phyloP scores from a whole-genome alignment of 192 early-diverging fungal species.

The Entomortierella lignicola region DNA sequence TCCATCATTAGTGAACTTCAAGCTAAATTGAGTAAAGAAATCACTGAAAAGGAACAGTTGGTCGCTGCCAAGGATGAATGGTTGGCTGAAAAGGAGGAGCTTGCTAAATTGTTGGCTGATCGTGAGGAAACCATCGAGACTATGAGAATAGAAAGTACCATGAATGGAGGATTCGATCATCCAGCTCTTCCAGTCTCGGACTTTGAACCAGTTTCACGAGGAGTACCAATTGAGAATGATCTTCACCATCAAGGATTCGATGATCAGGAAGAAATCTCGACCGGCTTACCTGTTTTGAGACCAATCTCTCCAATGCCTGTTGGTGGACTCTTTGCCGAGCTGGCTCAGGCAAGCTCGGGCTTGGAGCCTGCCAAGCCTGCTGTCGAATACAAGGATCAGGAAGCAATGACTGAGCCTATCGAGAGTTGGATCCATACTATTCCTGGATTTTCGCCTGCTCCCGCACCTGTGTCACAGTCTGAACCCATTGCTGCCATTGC shows the following conservation, averaged over 20 bases:
- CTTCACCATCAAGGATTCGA: background rate
- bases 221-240: background rate
- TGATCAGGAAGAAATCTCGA: background rate
- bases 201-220: background rate
- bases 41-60: constrained; percentile 55
- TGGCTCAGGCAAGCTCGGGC: constrained; percentile 38
- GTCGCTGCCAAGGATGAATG: constrained; percentile 45
- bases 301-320: constrained; percentile 9
- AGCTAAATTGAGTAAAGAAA: constrained; percentile 63
- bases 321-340: constrained; percentile 51
- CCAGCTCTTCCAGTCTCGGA: background rate
- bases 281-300: background rate
- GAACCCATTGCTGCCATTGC: background rate
- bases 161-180: constrained; percentile 9
- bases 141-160: constrained; percentile 55
- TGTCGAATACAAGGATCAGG: constrained; percentile 45
- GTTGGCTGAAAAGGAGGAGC: constrained; percentile 58
- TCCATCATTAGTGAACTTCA: constrained; percentile 66
- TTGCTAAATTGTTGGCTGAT: constrained; percentile 64
- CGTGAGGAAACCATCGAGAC: constrained; percentile 68
- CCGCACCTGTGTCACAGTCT: background rate
- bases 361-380: constrained; percentile 12
- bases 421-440: constrained; percentile 52
- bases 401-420: constrained; percentile 44
- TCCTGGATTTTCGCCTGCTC: constrained; percentile 17